Conservation (phyloP, 192 early-diverging fungal genomes). For the Coemansia sp. region DNA sequence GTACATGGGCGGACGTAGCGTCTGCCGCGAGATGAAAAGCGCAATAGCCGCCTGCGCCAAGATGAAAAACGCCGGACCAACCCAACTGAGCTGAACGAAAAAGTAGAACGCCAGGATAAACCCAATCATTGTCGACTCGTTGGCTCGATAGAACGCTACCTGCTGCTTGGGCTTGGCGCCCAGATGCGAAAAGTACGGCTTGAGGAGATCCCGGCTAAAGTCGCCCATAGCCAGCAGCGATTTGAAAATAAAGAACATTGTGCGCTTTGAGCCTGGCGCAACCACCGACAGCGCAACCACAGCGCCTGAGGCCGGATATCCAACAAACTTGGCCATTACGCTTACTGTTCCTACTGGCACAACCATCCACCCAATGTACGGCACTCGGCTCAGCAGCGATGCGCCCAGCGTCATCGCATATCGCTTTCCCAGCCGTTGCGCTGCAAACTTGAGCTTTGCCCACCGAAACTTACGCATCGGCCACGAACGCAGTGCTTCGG, state of each 20-base stretch:
- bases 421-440: conserved; percentile 30
- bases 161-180: conserved; percentile 48
- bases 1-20: conserved; percentile 29
- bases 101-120: conserved; percentile 50
- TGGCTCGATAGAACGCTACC: conserved; percentile 29
- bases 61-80: conserved; percentile 48
- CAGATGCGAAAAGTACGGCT: conserved; percentile 43
- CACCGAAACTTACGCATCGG: conserved; percentile 39
- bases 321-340: conserved; percentile 49
- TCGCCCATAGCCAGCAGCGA: conserved; percentile 48
- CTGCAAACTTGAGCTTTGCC: conserved; percentile 40
- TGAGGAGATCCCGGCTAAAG: conserved; percentile 47
- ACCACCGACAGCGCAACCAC: conserved; percentile 23
- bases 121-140: conserved; percentile 42
- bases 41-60: conserved; percentile 47
- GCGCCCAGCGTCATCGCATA: conserved; percentile 43
- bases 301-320: conserved; percentile 30
- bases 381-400: conserved; percentile 20
- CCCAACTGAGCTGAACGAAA: conserved; percentile 49
- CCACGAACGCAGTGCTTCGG: conserved; percentile 28
- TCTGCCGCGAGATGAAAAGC: conserved; percentile 36
- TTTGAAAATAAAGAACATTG: conserved; percentile 45
- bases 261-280: conserved; percentile 26
- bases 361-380: conserved; percentile 47
- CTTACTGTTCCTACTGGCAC: conserved; percentile 32